Evolutionary conservation across 495 filamentous ascomycete species (phyloP).

Genomic region (Xylaria acuta): DNA sequence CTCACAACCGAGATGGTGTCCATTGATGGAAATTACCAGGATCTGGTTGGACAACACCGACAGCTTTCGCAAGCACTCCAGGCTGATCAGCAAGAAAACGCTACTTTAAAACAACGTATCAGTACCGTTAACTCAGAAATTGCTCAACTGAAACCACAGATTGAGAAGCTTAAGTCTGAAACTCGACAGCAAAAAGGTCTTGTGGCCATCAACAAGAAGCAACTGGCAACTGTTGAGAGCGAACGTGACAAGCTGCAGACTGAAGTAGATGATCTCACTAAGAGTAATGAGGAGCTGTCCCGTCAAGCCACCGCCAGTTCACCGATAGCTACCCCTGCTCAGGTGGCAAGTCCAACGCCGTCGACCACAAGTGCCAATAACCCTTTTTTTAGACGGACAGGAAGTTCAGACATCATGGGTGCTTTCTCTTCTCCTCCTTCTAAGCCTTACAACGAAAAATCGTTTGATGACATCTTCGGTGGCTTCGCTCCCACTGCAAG

Average conservation of each 20-base stretch:
- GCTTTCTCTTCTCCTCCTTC: conserved; percentile 53
- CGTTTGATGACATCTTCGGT: conserved; percentile 91
- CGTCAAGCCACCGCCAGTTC: conserved; percentile 52
- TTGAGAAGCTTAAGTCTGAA: conserved; percentile 89
- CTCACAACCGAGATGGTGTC: conserved; percentile 80
- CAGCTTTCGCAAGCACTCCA: conserved; percentile 76
- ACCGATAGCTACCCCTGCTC: conserved; percentile 41
- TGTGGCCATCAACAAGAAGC: conserved; percentile 97
- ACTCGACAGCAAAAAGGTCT: conserved; percentile 93
- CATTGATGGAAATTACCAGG: conserved; percentile 81
- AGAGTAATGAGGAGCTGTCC: conserved; percentile 63
- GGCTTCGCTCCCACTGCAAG: conserved; percentile 57
- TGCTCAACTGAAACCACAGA: conserved; percentile 77
- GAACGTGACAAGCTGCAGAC: conserved; percentile 84
- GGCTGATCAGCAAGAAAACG: conserved; percentile 88
- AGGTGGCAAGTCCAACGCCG: conserved; percentile 68
- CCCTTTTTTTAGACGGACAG: conserved; percentile 84
- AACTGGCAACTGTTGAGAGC: conserved; percentile 83
- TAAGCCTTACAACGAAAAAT: conserved; percentile 62
- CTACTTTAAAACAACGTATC: conserved; percentile 84
- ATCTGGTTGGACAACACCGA: conserved; percentile 83
- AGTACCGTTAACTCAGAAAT: conserved; percentile 81
- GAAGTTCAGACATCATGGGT: conserved; percentile 69
- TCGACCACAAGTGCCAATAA: conserved; percentile 83
- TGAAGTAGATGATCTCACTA: conserved; percentile 73